These are phyloP conservation scores for Debaryomyces fabryi DNA, from an alignment of 1,139 yeast species.

Conservation along the genomic window DNA sequence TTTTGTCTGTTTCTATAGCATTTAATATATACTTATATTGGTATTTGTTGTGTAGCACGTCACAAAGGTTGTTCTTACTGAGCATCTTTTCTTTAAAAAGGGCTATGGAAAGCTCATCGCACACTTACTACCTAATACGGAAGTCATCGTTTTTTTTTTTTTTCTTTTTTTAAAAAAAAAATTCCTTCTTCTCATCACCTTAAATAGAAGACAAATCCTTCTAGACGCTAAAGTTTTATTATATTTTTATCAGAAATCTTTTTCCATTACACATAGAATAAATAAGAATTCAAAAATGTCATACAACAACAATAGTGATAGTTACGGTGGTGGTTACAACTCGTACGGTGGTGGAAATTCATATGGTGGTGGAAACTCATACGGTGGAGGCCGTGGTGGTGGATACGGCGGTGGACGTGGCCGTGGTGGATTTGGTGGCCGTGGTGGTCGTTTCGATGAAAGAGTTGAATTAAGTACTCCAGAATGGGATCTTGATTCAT, in stretches of 20 bases:
- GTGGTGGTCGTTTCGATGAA: slow-evolving; percentile 36
- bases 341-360: slow-evolving; percentile 16
- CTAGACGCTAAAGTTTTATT: slow-evolving; percentile 1
- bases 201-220: slow-evolving; percentile 2
- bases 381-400: slow-evolving; percentile 32
- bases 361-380: slow-evolving; percentile 23
- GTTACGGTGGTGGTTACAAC: slow-evolving; percentile 14
- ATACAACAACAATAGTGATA: slow-evolving; percentile 23
- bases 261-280: slow-evolving; percentile 4
- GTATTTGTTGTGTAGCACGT: not conserved
- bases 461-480: slow-evolving; percentile 68
- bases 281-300: slow-evolving; percentile 21
- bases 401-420: slow-evolving; percentile 25
- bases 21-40: slow-evolving; percentile 4
- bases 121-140: slow-evolving; percentile 19
- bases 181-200: slow-evolving; percentile 1
- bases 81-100: not conserved
- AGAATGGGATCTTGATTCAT: slow-evolving; percentile 72
- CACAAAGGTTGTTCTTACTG: not conserved
- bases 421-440: slow-evolving; percentile 33
- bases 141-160: slow-evolving; percentile 14
- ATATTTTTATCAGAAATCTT: slow-evolving; percentile 4
- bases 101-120: slow-evolving; percentile 11
- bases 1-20: slow-evolving; percentile 5
- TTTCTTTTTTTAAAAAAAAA: slow-evolving; percentile 6